Conservation (phyloP, 345 rosid species). For the Sisymbrium irio region DNA sequence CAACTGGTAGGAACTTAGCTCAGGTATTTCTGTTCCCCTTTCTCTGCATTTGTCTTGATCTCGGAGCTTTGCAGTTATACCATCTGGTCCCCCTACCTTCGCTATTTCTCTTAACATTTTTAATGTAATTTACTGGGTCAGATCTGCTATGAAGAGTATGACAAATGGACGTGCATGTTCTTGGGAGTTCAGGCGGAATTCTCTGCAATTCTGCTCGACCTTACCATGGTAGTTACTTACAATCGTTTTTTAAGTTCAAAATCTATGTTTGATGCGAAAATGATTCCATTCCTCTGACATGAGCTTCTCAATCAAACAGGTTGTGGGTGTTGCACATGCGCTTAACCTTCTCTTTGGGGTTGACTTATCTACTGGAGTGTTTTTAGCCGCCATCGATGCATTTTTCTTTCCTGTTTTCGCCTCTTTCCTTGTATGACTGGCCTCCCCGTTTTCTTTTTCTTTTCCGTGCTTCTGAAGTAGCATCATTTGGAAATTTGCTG, state of each 20-base stretch:
- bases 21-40: conserved; percentile 53
- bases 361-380: conserved; percentile 75
- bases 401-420: conserved; percentile 76
- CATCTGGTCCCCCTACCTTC: not conserved
- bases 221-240: conserved; percentile 61
- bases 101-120: not conserved
- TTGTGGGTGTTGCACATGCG: conserved; percentile 90
- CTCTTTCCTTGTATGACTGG: conserved; percentile 60
- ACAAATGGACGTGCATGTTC: conserved; percentile 64
- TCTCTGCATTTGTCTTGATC: not conserved
- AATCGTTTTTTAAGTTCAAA: not conserved
- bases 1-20: conserved; percentile 83
- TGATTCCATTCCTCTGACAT: conserved; percentile 17
- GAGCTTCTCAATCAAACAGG: conserved; percentile 46
- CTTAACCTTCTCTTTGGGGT: conserved; percentile 84
- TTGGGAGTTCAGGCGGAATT: conserved; percentile 84
- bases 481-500: conserved; percentile 17
- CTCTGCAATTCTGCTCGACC: conserved; percentile 74
- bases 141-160: conserved; percentile 92
- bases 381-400: conserved; percentile 88
- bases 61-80: not conserved
- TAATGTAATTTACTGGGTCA: conserved; percentile 32
- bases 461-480: not conserved
- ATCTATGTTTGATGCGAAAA: not conserved
- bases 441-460: not conserved